Percentiles rank a stretch among this genome's conserved stretches.
These are phyloP conservation scores for Diutina scorzettiae DNA, from an alignment of 1,139 yeast genomes.

Conservation along the genomic window DNA sequence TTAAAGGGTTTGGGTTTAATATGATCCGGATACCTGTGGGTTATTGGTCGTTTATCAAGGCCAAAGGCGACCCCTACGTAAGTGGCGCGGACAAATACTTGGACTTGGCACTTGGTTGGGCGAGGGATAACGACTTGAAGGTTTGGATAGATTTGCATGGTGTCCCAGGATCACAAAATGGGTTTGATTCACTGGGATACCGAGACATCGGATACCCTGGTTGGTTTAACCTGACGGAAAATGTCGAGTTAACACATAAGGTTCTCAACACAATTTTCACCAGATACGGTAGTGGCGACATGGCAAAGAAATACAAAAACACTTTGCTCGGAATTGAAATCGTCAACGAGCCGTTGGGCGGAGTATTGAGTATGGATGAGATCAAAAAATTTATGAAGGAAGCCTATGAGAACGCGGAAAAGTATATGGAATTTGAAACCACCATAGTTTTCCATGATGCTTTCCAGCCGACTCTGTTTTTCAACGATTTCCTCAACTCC, in stretches of 20 bases:
- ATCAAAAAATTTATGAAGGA: conserved; percentile 29
- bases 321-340: conserved; percentile 50
- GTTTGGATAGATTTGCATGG: conserved; percentile 95
- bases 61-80: conserved; percentile 72
- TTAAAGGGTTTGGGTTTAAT: conserved; percentile 61
- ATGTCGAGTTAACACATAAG: conserved; percentile 29
- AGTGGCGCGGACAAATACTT: conserved; percentile 70
- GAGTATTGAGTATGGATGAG: conserved; percentile 24
- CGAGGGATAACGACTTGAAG: conserved; percentile 45
- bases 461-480: conserved; percentile 36
- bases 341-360: conserved; percentile 51
- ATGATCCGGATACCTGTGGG: conserved; percentile 88
- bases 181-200: conserved; percentile 58
- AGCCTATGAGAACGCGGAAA: conserved; percentile 28
- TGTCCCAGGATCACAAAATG: conserved; percentile 92
- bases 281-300: conserved; percentile 28
- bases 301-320: conserved; percentile 25
- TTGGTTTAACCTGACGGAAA: conserved; percentile 36
- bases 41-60: conserved; percentile 79
- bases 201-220: conserved; percentile 33
- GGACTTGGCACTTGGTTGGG: conserved; percentile 72
- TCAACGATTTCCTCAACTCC: conserved; percentile 30
- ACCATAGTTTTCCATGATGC: conserved; percentile 52
- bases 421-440: conserved; percentile 22
- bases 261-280: conserved; percentile 31